Evolutionary conservation across 495 filamentous ascomycete genomes (phyloP).

Genomic region (Aspergillus conjunctus): DNA sequence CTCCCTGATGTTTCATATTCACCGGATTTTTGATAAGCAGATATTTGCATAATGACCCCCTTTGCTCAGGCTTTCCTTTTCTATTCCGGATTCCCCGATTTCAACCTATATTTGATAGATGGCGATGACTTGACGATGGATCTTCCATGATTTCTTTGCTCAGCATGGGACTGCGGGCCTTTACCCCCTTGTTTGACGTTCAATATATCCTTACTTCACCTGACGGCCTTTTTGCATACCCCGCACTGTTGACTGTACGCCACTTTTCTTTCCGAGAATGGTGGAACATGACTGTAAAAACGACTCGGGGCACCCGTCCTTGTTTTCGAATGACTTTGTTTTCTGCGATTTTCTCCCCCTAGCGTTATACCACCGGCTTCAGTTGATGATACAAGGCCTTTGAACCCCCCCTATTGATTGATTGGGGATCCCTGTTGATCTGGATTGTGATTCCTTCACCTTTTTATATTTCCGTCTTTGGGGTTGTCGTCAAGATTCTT

Average conservation of each 20-base stretch:
- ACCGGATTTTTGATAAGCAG: conserved; percentile 36
- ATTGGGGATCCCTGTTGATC: background rate
- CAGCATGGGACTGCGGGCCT: conserved; percentile 9
- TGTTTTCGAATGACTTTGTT: conserved; percentile 6
- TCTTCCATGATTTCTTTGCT: conserved; percentile 17
- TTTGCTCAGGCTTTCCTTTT: conserved; percentile 12
- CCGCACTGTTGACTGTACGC: conserved; percentile 13
- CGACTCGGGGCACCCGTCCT: background rate
- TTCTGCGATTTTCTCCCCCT: conserved; percentile 4
- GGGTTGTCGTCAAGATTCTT: conserved; percentile 4
- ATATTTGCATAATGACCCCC: conserved; percentile 27
- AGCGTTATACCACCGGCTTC: conserved; percentile 7
- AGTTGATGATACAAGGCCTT: conserved; percentile 2
- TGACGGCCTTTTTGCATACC: conserved; percentile 18
- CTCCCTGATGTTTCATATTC: conserved; percentile 35
- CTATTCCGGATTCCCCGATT: conserved; percentile 19
- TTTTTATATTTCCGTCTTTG: conserved; percentile 4
- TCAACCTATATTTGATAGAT: conserved; percentile 29
- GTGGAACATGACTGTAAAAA: conserved; percentile 16
- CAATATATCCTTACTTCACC: conserved; percentile 23
- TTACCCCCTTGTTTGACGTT: conserved; percentile 12
- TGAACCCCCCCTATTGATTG: background rate
- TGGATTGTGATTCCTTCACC: background rate
- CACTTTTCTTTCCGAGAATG: conserved; percentile 4
- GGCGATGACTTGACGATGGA: conserved; percentile 31